Percentiles rank a stretch among this genome's conserved stretches.
Conservation (phyloP, 768 basidiomycete species). For the Lactifluus pinguis region DNA sequence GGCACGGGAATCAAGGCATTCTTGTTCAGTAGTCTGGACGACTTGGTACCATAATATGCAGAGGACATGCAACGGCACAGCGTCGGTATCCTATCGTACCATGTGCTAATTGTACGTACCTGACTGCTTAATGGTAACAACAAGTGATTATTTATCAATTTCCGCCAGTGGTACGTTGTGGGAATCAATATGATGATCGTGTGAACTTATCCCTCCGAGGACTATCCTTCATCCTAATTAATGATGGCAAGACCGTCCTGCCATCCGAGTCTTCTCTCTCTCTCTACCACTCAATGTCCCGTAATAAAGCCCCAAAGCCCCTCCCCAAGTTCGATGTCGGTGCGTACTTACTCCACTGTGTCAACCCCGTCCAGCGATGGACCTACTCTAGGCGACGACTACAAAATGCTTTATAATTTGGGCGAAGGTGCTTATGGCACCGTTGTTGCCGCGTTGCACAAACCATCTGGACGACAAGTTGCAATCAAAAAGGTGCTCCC, state of each 20-base stretch:
- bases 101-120: too few species aligned
- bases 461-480: constrained; percentile 71
- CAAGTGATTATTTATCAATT: not conserved
- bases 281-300: constrained; percentile 2
- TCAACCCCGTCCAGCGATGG: not conserved
- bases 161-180: not conserved
- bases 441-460: constrained; percentile 81
- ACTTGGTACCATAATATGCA: too few species aligned
- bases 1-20: too few species aligned
- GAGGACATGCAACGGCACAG: too few species aligned
- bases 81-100: too few species aligned
- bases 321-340: constrained; percentile 69
- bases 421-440: constrained; percentile 89
- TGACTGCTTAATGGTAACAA: too few species aligned
- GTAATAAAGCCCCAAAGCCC: constrained; percentile 45
- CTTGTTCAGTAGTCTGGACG: too few species aligned
- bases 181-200: not conserved
- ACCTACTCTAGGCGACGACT: constrained; percentile 50
- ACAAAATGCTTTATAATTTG: constrained; percentile 63
- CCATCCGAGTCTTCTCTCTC: constrained; percentile 20
- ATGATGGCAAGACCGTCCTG: not conserved
- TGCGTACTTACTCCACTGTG: constrained; percentile 25
- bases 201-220: constrained; percentile 1
- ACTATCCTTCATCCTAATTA: not conserved
- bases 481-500: constrained; percentile 95